These are phyloP conservation scores for Yamadazyma atlantica DNA, from an alignment of 1,139 yeast genomes.

Conservation along the genomic window DNA sequence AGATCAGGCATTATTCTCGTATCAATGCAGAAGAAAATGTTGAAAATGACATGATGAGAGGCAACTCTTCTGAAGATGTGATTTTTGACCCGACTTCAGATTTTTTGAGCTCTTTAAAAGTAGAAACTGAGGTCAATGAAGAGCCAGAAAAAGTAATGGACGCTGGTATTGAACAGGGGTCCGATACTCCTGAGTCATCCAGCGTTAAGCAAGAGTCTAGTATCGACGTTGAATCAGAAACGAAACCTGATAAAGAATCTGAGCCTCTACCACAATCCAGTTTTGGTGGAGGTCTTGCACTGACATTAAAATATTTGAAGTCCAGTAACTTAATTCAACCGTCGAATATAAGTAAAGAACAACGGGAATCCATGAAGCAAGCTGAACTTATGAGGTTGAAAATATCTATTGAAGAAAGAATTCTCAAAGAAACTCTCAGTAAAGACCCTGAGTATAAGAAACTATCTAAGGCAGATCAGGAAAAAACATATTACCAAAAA, in stretches of 20 bases:
- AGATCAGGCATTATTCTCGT: slow-evolving; percentile 34
- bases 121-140: background rate
- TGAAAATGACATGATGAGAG: slow-evolving; percentile 20
- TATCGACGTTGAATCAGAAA: slow-evolving; percentile 3
- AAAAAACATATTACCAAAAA: slow-evolving; percentile 23
- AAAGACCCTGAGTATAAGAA: slow-evolving; percentile 30
- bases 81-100: slow-evolving; percentile 60
- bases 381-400: slow-evolving; percentile 35
- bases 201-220: background rate
- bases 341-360: slow-evolving; percentile 17
- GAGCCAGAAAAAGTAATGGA: slow-evolving; percentile 4
- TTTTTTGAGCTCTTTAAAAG: slow-evolving; percentile 45
- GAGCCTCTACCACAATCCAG: slow-evolving; percentile 1
- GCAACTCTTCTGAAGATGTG: slow-evolving; percentile 17
- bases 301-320: slow-evolving; percentile 55
- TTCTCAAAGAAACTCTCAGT: slow-evolving; percentile 41
- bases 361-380: slow-evolving; percentile 29
- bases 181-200: background rate
- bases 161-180: background rate
- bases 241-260: background rate
- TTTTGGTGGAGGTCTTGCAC: slow-evolving; percentile 48
- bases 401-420: slow-evolving; percentile 38
- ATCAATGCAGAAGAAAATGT: slow-evolving; percentile 30
- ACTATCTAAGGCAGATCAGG: slow-evolving; percentile 31
- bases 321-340: slow-evolving; percentile 38